Evolutionary conservation across 352 stramenopile genomes (phyloP).

Genomic region (Phytophthora pluvialis): DNA sequence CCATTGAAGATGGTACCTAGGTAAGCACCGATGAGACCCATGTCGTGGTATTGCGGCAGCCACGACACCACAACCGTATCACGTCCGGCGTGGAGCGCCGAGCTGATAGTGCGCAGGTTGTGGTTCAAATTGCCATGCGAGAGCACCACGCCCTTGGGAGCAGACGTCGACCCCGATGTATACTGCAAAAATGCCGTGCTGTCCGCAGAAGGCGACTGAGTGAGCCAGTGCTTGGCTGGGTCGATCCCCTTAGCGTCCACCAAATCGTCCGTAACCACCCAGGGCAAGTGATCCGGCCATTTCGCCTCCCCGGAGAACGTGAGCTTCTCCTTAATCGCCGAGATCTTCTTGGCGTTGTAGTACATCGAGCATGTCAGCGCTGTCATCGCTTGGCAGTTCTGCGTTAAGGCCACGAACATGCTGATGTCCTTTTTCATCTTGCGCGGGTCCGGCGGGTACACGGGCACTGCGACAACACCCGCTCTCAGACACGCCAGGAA

Average conservation of each 20-base stretch:
- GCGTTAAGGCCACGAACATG: conserved; percentile 95
- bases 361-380: conserved; percentile 95
- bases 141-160: conserved; percentile 98
- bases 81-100: conserved; percentile 86
- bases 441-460: conserved; percentile 91
- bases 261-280: conserved; percentile 87
- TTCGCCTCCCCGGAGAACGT: conserved; percentile 60
- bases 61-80: conserved; percentile 97
- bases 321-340: conserved; percentile 83
- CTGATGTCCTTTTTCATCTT: conserved; percentile 95
- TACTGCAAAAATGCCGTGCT: conserved; percentile 99
- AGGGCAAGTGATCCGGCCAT: conserved; percentile 91
- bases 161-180: conserved; percentile 98
- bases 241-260: conserved; percentile 55
- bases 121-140: conserved; percentile 97
- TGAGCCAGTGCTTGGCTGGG: conserved; percentile 51
- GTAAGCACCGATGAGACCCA: conserved; percentile 98
- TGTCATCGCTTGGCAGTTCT: conserved; percentile 90
- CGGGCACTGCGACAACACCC: conserved; percentile 94
- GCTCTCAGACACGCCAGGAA: conserved; percentile 97
- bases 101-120: conserved; percentile 97
- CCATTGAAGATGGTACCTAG: conserved; percentile 84
- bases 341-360: conserved; percentile 95
- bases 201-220: conserved; percentile 44
- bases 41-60: conserved; percentile 99